These are phyloP conservation scores for Xanthoconium separans DNA, from an alignment of 1,284 basidiomycete genomes.

Conservation along the genomic window DNA sequence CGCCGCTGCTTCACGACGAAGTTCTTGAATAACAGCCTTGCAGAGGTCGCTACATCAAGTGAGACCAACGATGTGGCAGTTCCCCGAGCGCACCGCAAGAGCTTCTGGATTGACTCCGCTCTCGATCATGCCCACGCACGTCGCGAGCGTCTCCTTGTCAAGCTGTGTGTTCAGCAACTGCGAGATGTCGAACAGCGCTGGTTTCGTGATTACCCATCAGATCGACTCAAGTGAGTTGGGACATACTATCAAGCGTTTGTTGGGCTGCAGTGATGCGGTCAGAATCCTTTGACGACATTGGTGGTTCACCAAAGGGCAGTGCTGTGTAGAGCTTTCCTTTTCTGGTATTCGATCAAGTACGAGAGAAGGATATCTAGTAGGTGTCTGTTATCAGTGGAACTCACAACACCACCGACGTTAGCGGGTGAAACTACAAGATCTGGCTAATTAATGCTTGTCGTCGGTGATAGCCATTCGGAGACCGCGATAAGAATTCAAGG, in stretches of 20 bases:
- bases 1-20: slow-evolving; percentile 59
- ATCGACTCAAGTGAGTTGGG: background rate
- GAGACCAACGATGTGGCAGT: background rate
- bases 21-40: slow-evolving; percentile 74
- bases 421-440: background rate
- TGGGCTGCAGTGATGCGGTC: slow-evolving; percentile 72
- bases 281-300: slow-evolving; percentile 58
- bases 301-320: background rate
- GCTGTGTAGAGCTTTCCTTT: background rate
- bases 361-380: background rate
- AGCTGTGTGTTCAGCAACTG: slow-evolving; percentile 80
- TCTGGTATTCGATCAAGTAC: background rate
- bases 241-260: slow-evolving; percentile 77
- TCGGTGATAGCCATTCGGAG: background rate
- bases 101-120: slow-evolving; percentile 84
- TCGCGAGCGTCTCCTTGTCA: slow-evolving; percentile 79
- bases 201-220: slow-evolving; percentile 7
- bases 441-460: background rate
- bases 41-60: slow-evolving; percentile 4
- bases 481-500: background rate
- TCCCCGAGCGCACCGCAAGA: slow-evolving; percentile 63
- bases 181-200: slow-evolving; percentile 81
- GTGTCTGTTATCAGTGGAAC: background rate
- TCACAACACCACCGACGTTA: background rate
- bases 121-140: slow-evolving; percentile 82